phyloP scores from a whole-genome alignment of 129 eudicot species.

The Silybum marianum region DNA sequence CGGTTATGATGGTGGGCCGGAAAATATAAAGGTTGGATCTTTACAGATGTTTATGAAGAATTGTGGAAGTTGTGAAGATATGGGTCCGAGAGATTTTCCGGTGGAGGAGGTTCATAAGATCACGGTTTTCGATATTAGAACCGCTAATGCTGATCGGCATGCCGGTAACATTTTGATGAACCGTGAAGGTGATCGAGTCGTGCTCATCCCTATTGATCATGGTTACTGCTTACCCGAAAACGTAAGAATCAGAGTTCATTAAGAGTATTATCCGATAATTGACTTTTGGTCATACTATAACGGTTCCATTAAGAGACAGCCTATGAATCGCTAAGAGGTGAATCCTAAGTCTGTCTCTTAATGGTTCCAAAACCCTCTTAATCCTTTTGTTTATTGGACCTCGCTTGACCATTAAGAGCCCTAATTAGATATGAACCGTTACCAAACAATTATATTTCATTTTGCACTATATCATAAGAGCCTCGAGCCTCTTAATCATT shows the following conservation, averaged over 20 bases:
- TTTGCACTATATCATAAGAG: no score
- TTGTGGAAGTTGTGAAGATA: constrained; percentile 69
- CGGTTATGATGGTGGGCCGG: constrained; percentile 40
- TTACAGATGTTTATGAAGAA: constrained; percentile 65
- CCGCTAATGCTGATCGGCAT: constrained; percentile 70
- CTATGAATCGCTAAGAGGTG: no score
- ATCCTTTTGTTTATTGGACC: no score
- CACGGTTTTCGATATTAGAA: constrained; percentile 62
- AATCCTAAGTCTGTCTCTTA: no score
- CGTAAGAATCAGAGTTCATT: constrained; percentile 39
- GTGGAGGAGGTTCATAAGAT: constrained; percentile 76
- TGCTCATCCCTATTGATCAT: constrained; percentile 63
- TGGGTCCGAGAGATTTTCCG: constrained; percentile 66
- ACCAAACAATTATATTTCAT: no score
- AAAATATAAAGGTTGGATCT: constrained; percentile 55
- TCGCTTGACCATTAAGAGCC: no score
- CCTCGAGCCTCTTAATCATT: no score
- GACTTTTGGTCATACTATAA: not conserved
- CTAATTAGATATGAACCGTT: no score
- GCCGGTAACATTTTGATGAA: constrained; percentile 61
- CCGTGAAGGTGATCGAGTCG: constrained; percentile 42
- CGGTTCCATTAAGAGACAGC: not conserved
- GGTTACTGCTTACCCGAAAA: constrained; percentile 70
- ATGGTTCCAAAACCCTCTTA: no score
- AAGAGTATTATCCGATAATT: not conserved